Percentiles rank a stretch among this genome's conserved stretches.
These are phyloP conservation scores for Scedosporium apiospermum DNA, from an alignment of 2,329 filamentous ascomycete species.

Conservation along the genomic window DNA sequence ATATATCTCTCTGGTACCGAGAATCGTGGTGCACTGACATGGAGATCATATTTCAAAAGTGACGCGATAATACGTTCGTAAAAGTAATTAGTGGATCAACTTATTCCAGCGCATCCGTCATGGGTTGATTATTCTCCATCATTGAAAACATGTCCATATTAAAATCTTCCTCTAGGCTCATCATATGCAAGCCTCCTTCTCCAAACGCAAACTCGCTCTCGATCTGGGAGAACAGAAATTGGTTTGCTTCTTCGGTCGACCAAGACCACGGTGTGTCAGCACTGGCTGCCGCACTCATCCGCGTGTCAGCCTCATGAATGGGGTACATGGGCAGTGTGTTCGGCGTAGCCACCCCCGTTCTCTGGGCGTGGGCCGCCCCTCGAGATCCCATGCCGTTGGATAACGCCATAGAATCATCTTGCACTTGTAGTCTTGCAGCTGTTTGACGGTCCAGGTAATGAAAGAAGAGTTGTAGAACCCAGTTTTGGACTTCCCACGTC, in stretches of 20 bases:
- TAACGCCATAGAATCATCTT: not conserved
- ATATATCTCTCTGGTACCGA: too few relatives aligned
- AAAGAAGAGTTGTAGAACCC: slow-evolving; percentile 37
- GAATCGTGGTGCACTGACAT: too few relatives aligned
- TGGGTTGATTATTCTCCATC: not conserved
- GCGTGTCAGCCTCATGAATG: not conserved
- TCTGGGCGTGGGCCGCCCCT: not conserved
- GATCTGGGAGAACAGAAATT: slow-evolving; percentile 14
- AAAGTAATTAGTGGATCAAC: too few relatives aligned
- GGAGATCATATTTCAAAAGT: too few relatives aligned
- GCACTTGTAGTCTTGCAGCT: slow-evolving; percentile 22
- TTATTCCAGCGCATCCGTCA: not conserved
- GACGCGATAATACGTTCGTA: too few relatives aligned
- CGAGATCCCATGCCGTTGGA: not conserved
- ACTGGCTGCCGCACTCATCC: not conserved
- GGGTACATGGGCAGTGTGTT: not conserved
- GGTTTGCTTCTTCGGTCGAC: slow-evolving; percentile 11
- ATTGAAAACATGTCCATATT: not conserved
- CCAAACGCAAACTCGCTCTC: slow-evolving; percentile 11
- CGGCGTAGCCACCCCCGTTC: not conserved
- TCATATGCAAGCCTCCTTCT: slow-evolving; percentile 1
- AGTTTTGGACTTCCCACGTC: slow-evolving; percentile 39
- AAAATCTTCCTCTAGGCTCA: not conserved
- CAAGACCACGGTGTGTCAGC: slow-evolving; percentile 10
- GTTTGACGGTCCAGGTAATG: slow-evolving; percentile 35